Evolutionary conservation across 2,329 filamentous ascomycete species (phyloP).

Genomic region (Waltergamsia citrina): DNA sequence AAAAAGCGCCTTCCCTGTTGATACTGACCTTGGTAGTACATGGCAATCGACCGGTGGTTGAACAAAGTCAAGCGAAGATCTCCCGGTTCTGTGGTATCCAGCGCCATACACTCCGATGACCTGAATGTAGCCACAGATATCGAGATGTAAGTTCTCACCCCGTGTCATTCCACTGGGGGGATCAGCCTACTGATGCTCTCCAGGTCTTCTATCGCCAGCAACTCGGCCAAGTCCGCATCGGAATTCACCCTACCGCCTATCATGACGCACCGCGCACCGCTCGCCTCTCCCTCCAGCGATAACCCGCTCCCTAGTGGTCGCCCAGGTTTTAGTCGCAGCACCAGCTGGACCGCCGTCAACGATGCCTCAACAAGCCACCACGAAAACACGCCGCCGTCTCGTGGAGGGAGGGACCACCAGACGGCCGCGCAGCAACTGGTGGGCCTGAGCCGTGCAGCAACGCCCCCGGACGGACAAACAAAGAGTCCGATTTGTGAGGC

Average conservation of each 20-base stretch:
- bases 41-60: slow-evolving; percentile 27
- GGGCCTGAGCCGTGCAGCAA: slow-evolving; percentile 9
- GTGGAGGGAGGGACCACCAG: slow-evolving; percentile 16
- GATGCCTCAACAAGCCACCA: neutral
- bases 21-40: slow-evolving; percentile 14
- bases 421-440: slow-evolving; percentile 16
- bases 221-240: neutral
- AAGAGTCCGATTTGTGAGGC: slow-evolving; percentile 19
- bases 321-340: neutral
- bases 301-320: neutral
- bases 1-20: neutral
- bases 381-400: neutral
- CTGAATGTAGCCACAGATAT: neutral
- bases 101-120: neutral
- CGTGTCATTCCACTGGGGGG: too few species aligned
- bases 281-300: neutral
- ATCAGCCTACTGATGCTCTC: too few species aligned
- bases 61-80: slow-evolving; percentile 23
- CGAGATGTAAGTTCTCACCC: slow-evolving; percentile 3
- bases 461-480: neutral
- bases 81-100: neutral
- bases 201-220: neutral
- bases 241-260: slow-evolving; percentile 2
- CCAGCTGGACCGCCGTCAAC: neutral
- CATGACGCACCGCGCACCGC: neutral